A percentile compares a stretch with the other conserved stretches of the same genome.
Conservation (phyloP, 345 rosid species). For the Anacardium occidentale region DNA sequence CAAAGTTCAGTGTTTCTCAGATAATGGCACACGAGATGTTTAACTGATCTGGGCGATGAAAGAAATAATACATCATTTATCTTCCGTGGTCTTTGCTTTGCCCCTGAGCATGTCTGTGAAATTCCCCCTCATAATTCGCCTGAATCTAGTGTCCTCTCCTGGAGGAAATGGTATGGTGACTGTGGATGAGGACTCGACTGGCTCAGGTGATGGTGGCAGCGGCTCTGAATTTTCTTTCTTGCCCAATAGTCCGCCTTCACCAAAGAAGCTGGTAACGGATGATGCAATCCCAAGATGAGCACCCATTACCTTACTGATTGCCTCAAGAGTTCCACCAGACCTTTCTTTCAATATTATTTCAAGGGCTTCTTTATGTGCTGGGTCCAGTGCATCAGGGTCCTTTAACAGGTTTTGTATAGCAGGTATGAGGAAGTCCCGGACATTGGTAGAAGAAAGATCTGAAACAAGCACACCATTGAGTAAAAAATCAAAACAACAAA, state of each 20-base stretch:
- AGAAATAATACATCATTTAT: too few species aligned
- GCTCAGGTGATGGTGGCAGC: constrained; percentile 25
- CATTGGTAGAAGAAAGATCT: constrained; percentile 72
- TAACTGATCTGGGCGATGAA: too few species aligned
- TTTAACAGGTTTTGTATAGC: constrained; percentile 78
- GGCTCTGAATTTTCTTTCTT: constrained; percentile 59
- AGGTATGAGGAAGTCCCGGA: constrained; percentile 75
- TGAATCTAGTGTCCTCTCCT: constrained; percentile 81
- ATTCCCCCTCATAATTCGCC: constrained; percentile 69
- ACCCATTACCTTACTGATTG: constrained; percentile 90
- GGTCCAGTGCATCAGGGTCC: constrained; percentile 85
- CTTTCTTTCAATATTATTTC: constrained; percentile 91
- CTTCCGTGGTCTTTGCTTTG: too few species aligned
- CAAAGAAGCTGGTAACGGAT: constrained; percentile 83
- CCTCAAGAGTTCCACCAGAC: constrained; percentile 81
- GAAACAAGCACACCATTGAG: constrained; percentile 25
- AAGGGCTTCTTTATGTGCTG: constrained; percentile 93
- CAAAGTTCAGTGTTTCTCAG: too few species aligned
- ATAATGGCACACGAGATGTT: too few species aligned
- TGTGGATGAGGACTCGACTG: constrained; percentile 43
- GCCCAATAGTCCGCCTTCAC: constrained; percentile 76
- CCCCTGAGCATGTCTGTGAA: too few species aligned
- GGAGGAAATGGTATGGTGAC: constrained; percentile 30
- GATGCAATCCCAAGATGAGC: constrained; percentile 90
- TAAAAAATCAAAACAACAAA: neutral